Conservation (phyloP, 257 asterid species). For the Gentiana straminea region DNA sequence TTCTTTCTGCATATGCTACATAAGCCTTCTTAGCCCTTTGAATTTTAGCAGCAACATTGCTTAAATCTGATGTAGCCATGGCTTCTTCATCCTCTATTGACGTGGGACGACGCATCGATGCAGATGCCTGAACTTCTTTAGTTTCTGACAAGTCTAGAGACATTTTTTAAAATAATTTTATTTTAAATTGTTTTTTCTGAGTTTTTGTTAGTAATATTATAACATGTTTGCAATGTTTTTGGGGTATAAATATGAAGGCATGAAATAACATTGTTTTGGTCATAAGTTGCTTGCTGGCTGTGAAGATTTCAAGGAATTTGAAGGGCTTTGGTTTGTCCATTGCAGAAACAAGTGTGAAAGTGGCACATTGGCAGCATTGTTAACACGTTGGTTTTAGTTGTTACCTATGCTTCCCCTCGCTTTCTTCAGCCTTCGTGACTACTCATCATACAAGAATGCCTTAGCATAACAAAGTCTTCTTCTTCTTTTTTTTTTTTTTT, state of each 20-base stretch:
- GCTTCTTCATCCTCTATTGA: slow-evolving; percentile 19
- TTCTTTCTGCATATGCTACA: slow-evolving; percentile 23
- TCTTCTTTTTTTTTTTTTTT: too few species aligned
- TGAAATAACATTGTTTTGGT: background rate
- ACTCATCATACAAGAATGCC: too few species aligned
- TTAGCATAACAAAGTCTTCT: too few species aligned
- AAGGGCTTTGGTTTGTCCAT: slow-evolving; percentile 38
- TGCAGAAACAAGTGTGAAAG: background rate
- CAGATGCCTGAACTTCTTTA: slow-evolving; percentile 3
- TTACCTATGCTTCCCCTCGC: background rate
- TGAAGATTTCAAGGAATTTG: slow-evolving; percentile 48
- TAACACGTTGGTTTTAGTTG: background rate
- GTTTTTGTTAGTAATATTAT: background rate
- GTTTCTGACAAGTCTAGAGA: slow-evolving; percentile 2
- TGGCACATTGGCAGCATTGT: slow-evolving; percentile 2
- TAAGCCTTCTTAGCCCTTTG: slow-evolving; percentile 34
- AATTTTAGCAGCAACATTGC: slow-evolving; percentile 33
- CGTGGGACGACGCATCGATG: slow-evolving; percentile 13
- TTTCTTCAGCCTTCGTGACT: background rate
- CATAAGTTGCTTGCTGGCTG: slow-evolving; percentile 35
- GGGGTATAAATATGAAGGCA: slow-evolving; percentile 15
- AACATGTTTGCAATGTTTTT: background rate
- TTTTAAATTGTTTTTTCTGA: background rate
- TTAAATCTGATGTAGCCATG: slow-evolving; percentile 27
- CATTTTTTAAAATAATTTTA: background rate